Evolutionary conservation across 1,284 basidiomycete genomes (phyloP).

Genomic region (Vanrija sp.): DNA sequence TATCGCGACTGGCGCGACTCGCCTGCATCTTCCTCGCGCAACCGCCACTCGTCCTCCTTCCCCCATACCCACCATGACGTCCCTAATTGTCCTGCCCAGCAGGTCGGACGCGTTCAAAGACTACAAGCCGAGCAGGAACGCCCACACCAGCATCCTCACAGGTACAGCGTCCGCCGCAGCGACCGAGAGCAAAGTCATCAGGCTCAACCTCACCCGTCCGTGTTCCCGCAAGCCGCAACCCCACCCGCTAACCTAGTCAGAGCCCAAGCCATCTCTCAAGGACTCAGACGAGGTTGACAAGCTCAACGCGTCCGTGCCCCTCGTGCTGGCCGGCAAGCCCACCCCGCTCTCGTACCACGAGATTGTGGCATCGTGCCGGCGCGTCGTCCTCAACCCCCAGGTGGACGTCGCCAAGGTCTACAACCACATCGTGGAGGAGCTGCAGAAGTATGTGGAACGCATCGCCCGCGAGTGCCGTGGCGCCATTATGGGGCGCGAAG

Average conservation of each 20-base stretch:
- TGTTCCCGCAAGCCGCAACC: background rate
- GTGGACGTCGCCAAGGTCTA: constrained; percentile 22
- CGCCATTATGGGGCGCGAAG: constrained; percentile 27
- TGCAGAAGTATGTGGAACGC: constrained; percentile 15
- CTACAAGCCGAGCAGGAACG: constrained; percentile 36
- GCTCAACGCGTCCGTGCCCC: constrained; percentile 8
- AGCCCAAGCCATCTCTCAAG: too few species aligned
- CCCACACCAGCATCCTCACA: constrained; percentile 35
- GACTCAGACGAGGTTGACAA: background rate
- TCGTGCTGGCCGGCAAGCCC: constrained; percentile 26
- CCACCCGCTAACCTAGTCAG: background rate
- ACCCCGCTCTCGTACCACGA: constrained; percentile 27
- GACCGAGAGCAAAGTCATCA: constrained; percentile 12
- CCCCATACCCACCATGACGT: constrained; percentile 15
- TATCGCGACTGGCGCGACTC: too few species aligned
- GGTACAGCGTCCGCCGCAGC: background rate
- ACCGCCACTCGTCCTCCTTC: too few species aligned
- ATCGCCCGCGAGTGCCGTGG: constrained; percentile 29
- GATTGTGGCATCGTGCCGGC: constrained; percentile 25
- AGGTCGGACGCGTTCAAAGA: constrained; percentile 28
- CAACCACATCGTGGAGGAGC: constrained; percentile 20
- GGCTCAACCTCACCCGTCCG: constrained; percentile 22
- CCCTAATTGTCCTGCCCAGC: constrained; percentile 26
- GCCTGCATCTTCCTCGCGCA: too few species aligned
- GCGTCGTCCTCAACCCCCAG: constrained; percentile 23